These are phyloP conservation scores for Parathielavia appendiculata DNA, from an alignment of 495 filamentous ascomycete species.

Conservation along the genomic window DNA sequence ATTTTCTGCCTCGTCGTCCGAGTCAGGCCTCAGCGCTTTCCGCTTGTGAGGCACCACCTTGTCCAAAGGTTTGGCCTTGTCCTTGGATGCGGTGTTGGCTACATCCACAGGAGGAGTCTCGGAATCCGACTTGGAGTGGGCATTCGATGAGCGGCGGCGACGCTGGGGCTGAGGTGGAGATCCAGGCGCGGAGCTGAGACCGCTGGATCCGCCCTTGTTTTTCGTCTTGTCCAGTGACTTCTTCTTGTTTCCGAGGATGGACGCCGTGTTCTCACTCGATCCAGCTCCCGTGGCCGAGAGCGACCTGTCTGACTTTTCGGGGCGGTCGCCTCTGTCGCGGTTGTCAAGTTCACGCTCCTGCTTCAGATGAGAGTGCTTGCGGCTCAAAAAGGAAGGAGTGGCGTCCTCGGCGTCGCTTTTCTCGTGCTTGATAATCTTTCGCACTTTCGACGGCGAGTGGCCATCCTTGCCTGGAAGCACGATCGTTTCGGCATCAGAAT, in stretches of 20 bases:
- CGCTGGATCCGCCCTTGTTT: conserved; percentile 47
- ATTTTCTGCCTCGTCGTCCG: conserved; percentile 45
- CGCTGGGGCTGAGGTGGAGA: conserved; percentile 41
- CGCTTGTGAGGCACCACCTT: conserved; percentile 40
- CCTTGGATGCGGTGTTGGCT: conserved; percentile 31
- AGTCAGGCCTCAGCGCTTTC: conserved; percentile 43
- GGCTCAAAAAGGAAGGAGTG: conserved; percentile 28
- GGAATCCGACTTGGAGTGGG: conserved; percentile 44
- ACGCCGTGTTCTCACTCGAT: conserved; percentile 7
- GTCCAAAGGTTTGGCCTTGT: conserved; percentile 38
- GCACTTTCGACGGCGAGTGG: conserved; percentile 60
- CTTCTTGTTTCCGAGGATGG: conserved; percentile 45
- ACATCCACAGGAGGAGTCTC: conserved; percentile 37
- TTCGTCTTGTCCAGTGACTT: conserved; percentile 40
- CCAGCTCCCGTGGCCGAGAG: conserved; percentile 19
- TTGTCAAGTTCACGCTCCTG: conserved; percentile 25
- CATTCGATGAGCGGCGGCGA: conserved; percentile 39
- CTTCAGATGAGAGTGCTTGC: conserved; percentile 35
- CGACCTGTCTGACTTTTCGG: conserved; percentile 28
- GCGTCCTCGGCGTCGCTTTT: conserved; percentile 50
- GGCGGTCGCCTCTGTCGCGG: conserved; percentile 29
- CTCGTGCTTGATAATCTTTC: conserved; percentile 66
- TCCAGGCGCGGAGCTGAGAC: conserved; percentile 50
- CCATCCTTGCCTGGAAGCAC: conserved; percentile 70
- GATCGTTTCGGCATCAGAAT: conserved; percentile 79